phyloP scores from a whole-genome alignment of 768 basidiomycete genomes.

The Crepidotus variabilis region DNA sequence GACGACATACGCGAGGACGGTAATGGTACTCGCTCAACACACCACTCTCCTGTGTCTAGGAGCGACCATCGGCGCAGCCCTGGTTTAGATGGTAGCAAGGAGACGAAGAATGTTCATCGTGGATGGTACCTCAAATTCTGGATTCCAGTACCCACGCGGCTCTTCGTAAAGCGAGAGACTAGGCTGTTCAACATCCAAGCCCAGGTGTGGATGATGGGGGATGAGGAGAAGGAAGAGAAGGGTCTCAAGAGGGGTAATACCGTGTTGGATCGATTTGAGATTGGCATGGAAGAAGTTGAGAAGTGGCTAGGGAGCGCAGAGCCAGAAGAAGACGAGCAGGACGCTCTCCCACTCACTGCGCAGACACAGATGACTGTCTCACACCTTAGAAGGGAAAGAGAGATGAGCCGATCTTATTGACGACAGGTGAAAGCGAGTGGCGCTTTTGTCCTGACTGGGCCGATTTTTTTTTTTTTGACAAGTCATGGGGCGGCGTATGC shows the following conservation, averaged over 20 bases:
- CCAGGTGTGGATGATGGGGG: slow-evolving; percentile 32
- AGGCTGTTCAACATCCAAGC: slow-evolving; percentile 36
- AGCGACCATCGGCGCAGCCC: background rate
- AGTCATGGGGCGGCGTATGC: background rate
- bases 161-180: slow-evolving; percentile 46
- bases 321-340: slow-evolving; percentile 11
- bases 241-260: background rate
- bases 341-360: slow-evolving; percentile 16
- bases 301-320: slow-evolving; percentile 8
- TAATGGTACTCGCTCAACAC: background rate
- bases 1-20: background rate
- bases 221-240: slow-evolving; percentile 11
- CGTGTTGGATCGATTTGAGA: slow-evolving; percentile 6
- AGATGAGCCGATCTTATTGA: slow-evolving; percentile 26
- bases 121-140: slow-evolving; percentile 38
- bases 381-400: slow-evolving; percentile 36
- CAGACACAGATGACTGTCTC: slow-evolving; percentile 37
- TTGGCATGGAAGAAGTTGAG: background rate
- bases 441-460: background rate
- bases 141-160: slow-evolving; percentile 42
- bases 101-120: slow-evolving; percentile 7
- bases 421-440: background rate
- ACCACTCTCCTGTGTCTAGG: background rate
- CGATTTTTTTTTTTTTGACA: background rate
- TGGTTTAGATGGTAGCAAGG: background rate